Conservation (phyloP, 768 basidiomycete genomes). For the Leccinum ochraceum region DNA sequence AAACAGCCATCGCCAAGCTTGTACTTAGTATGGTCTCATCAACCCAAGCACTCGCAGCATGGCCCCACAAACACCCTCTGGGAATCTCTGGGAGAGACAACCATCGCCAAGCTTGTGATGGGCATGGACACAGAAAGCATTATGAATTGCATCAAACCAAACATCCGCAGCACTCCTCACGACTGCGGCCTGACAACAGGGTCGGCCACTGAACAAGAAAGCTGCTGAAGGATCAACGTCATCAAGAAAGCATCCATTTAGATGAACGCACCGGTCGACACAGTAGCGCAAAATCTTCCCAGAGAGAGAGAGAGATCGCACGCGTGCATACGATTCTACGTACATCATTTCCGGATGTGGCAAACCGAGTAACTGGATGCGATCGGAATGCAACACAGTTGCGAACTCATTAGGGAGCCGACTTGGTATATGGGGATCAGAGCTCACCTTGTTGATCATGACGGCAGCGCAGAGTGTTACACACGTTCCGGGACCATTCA, state of each 20-base stretch:
- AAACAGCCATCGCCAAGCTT: neutral
- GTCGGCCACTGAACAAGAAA: conserved; percentile 93
- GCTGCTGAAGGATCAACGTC: conserved; percentile 35
- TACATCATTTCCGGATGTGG: conserved; percentile 76
- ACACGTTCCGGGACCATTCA: conserved; percentile 97
- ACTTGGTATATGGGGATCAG: conserved; percentile 2
- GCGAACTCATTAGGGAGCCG: neutral
- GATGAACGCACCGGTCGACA: conserved; percentile 76
- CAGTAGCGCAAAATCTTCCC: conserved; percentile 79
- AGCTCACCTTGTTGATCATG: conserved; percentile 68
- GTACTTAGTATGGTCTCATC: conserved; percentile 18
- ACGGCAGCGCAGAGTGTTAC: conserved; percentile 73
- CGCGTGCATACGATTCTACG: conserved; percentile 93
- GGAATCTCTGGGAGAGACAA: neutral
- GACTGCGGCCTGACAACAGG: conserved; percentile 41
- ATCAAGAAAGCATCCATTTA: conserved; percentile 41
- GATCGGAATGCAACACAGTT: conserved; percentile 13
- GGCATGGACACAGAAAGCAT: neutral
- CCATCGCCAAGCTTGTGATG: neutral
- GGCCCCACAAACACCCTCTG: neutral
- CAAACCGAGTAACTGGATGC: conserved; percentile 69
- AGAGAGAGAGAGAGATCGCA: conserved; percentile 76
- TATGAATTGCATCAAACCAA: conserved; percentile 48
- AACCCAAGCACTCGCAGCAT: conserved; percentile 68
- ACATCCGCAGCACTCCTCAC: conserved; percentile 60